Percentiles rank a stretch among this genome's conserved stretches.
These are phyloP conservation scores for Crucihimalaya himalaica DNA, from an alignment of 345 rosid genomes.

Conservation along the genomic window DNA sequence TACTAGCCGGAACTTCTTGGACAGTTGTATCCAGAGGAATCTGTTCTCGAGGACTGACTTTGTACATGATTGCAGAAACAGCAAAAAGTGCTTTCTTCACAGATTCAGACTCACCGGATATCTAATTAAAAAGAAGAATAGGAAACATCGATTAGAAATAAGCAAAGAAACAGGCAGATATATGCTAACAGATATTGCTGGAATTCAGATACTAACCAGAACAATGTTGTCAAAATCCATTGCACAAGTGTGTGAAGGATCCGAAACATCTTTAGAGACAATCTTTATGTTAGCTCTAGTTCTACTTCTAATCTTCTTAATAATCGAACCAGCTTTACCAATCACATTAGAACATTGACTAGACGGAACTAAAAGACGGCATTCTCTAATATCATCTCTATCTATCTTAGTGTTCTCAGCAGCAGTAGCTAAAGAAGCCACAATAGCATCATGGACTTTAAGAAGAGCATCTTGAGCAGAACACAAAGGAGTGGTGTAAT, in stretches of 20 bases:
- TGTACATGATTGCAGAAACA: slow-evolving; percentile 88
- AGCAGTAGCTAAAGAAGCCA: slow-evolving; percentile 53
- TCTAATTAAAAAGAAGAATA: slow-evolving; percentile 46
- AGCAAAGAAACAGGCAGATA: background rate
- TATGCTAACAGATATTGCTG: background rate
- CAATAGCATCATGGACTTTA: slow-evolving; percentile 68
- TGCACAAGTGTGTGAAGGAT: slow-evolving; percentile 87
- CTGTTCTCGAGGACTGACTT: slow-evolving; percentile 80
- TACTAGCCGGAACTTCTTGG: slow-evolving; percentile 68
- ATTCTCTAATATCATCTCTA: slow-evolving; percentile 67
- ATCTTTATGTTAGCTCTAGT: slow-evolving; percentile 68
- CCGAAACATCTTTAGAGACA: slow-evolving; percentile 72
- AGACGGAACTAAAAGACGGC: slow-evolving; percentile 83
- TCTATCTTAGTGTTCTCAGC: slow-evolving; percentile 58
- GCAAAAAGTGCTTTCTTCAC: slow-evolving; percentile 86
- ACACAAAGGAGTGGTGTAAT: slow-evolving; percentile 57
- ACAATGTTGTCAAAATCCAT: slow-evolving; percentile 91
- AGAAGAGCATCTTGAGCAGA: slow-evolving; percentile 92
- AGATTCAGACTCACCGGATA: slow-evolving; percentile 73
- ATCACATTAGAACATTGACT: slow-evolving; percentile 95
- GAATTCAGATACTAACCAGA: slow-evolving; percentile 51
- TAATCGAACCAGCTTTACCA: slow-evolving; percentile 81
- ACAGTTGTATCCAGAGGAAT: slow-evolving; percentile 76
- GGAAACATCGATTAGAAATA: background rate
- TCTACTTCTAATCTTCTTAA: slow-evolving; percentile 80